Conservation (phyloP, 805 yeast species). For the Barnettozyma salicaria region DNA sequence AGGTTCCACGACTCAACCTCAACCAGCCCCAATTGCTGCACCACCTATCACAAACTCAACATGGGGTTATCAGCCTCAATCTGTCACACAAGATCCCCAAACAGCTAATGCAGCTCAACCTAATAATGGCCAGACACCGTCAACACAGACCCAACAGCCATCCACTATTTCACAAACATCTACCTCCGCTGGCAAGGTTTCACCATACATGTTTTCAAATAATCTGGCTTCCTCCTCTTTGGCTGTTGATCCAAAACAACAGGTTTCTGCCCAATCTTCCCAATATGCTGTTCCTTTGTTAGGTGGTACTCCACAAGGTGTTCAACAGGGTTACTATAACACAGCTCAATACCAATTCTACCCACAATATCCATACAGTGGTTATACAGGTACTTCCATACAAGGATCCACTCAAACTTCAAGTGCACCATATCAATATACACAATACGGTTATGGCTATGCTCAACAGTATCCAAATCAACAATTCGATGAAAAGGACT, state of each 20-base stretch:
- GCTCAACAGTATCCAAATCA: slow-evolving; percentile 22
- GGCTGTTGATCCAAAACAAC: slow-evolving; percentile 11
- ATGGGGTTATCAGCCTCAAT: slow-evolving; percentile 9
- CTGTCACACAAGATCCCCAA: slow-evolving; percentile 14
- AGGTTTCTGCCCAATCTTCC: slow-evolving; percentile 4
- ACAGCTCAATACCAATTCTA: slow-evolving; percentile 12
- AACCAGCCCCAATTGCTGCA: slow-evolving; percentile 16
- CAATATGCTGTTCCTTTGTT: slow-evolving; percentile 5
- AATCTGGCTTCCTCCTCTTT: slow-evolving; percentile 18
- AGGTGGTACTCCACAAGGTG: slow-evolving; percentile 4
- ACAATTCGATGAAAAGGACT: slow-evolving; percentile 24
- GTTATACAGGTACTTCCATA: too few relatives aligned
- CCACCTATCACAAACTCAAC: not conserved
- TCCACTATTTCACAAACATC: not conserved
- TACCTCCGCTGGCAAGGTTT: slow-evolving; percentile 11
- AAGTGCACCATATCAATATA: slow-evolving; percentile 18
- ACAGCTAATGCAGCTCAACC: slow-evolving; percentile 7
- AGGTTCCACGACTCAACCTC: slow-evolving; percentile 29
- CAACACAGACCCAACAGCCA: slow-evolving; percentile 1
- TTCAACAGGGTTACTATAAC: slow-evolving; percentile 6
- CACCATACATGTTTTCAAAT: slow-evolving; percentile 24
- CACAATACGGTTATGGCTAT: slow-evolving; percentile 22
- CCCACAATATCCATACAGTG: slow-evolving; percentile 12
- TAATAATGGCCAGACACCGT: slow-evolving; percentile 9
- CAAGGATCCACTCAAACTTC: slow-evolving; percentile 1